A percentile compares a stretch with the other conserved stretches of the same genome.
Conservation (phyloP, 768 basidiomycete species). For the Galerina marginata region DNA sequence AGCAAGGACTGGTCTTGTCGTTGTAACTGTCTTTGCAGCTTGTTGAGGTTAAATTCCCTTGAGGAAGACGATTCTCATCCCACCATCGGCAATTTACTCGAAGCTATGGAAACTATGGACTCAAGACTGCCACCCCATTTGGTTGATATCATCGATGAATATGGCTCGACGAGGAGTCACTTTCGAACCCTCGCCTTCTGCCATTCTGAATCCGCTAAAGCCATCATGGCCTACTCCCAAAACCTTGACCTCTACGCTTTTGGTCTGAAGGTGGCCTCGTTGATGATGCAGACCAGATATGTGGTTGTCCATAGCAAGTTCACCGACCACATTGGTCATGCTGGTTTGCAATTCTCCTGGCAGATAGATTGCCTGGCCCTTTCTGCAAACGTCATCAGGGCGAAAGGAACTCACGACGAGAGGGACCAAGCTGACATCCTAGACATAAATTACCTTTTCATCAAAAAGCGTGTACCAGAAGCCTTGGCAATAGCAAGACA, state of each 20-base stretch:
- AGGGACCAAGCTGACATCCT: constrained; percentile 64
- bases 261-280: constrained; percentile 50
- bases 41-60: constrained; percentile 43
- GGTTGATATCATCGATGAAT: no score
- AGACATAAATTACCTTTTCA: constrained; percentile 63
- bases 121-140: no score
- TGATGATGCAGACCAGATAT: constrained; percentile 64
- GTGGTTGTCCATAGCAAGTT: constrained; percentile 54
- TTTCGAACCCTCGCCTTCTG: constrained; percentile 42
- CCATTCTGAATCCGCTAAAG: constrained; percentile 49
- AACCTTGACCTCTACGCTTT: constrained; percentile 56
- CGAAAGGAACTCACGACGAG: constrained; percentile 42
- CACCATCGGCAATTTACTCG: constrained; percentile 45
- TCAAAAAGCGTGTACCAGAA: constrained; percentile 49
- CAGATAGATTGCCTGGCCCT: constrained; percentile 64
- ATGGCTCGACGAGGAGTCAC: no score
- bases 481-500: constrained; percentile 52
- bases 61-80: no score
- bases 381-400: constrained; percentile 61
- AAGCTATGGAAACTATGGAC: no score
- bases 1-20: constrained; percentile 58
- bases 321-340: constrained; percentile 29
- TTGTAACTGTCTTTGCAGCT: constrained; percentile 53
- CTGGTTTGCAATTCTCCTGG: constrained; percentile 61
- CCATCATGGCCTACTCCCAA: constrained; percentile 53